Percentiles rank a stretch among this genome's conserved stretches.
phyloP scores from a whole-genome alignment of 495 filamentous ascomycete genomes.

The Penicillium verhagenii region DNA sequence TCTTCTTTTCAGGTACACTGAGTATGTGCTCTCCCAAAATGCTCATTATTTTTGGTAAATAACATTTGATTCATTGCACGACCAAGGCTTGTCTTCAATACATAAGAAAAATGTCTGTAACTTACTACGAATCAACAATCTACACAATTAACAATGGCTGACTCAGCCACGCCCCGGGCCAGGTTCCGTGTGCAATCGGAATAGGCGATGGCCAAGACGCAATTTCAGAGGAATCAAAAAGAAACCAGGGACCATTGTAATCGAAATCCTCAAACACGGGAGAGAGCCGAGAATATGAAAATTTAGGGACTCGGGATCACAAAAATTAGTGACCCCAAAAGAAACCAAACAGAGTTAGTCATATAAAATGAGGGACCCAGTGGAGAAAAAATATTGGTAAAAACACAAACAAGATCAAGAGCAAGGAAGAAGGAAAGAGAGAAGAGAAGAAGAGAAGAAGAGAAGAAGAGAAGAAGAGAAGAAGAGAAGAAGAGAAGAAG shows the following conservation, averaged over 20 bases:
- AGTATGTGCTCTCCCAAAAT: too few species aligned
- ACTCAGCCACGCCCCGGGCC: conserved; percentile 18
- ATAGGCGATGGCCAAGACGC: too few species aligned
- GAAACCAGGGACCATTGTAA: not conserved
- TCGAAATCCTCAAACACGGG: not conserved
- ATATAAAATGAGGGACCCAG: too few species aligned
- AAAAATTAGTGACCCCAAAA: not conserved
- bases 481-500: not conserved
- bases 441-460: not conserved
- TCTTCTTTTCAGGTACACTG: too few species aligned
- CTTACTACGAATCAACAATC: too few species aligned
- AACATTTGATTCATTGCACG: too few species aligned
- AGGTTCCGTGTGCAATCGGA: not conserved
- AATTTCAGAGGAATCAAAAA: not conserved
- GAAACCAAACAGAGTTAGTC: too few species aligned
- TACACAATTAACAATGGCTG: conserved; percentile 1
- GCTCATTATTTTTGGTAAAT: too few species aligned
- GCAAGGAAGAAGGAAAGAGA: not conserved
- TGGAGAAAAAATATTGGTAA: too few species aligned
- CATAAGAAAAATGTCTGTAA: too few species aligned
- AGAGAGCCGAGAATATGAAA: not conserved
- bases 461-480: not conserved
- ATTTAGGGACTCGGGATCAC: not conserved
- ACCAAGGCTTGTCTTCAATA: too few species aligned
- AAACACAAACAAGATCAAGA: not conserved